Evolutionary conservation across 2,329 filamentous ascomycete species (phyloP).

Genomic region (Talaromyces piceae): DNA sequence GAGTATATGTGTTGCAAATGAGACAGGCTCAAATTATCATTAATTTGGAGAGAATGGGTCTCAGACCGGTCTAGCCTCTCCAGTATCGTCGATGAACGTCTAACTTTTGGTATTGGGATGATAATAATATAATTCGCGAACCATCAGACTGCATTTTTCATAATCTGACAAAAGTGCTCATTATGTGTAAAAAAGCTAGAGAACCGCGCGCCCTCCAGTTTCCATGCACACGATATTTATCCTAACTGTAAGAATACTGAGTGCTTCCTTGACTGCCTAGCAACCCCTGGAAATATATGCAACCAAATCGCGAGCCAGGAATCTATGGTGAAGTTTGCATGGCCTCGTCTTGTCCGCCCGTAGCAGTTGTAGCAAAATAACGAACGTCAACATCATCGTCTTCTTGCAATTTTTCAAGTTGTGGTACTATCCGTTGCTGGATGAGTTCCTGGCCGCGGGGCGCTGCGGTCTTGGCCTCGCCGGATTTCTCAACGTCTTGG

Average conservation of each 20-base stretch:
- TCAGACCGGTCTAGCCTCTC: not conserved
- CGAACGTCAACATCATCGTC: slow-evolving; percentile 97
- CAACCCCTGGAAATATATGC: not conserved
- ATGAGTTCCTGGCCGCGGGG: slow-evolving; percentile 71
- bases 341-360: slow-evolving; percentile 47
- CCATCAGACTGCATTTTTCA: slow-evolving; percentile 28
- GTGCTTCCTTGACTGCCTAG: not conserved
- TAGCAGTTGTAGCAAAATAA: slow-evolving; percentile 92
- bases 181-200: slow-evolving; percentile 25
- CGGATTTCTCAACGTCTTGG: slow-evolving; percentile 74
- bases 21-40: not conserved
- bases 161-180: slow-evolving; percentile 22
- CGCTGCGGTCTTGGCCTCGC: slow-evolving; percentile 50
- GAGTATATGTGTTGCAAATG: not conserved
- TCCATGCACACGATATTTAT: not conserved
- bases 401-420: slow-evolving; percentile 89
- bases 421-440: slow-evolving; percentile 77
- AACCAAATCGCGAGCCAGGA: not conserved
- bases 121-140: slow-evolving; percentile 14
- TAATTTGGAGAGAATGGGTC: not conserved
- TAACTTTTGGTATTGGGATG: not conserved
- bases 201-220: not conserved
- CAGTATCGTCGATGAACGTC: no score
- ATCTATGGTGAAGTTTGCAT: slow-evolving; percentile 47
- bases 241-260: not conserved